phyloP scores from a whole-genome alignment of 345 rosid species.

The Populus euphratica region DNA sequence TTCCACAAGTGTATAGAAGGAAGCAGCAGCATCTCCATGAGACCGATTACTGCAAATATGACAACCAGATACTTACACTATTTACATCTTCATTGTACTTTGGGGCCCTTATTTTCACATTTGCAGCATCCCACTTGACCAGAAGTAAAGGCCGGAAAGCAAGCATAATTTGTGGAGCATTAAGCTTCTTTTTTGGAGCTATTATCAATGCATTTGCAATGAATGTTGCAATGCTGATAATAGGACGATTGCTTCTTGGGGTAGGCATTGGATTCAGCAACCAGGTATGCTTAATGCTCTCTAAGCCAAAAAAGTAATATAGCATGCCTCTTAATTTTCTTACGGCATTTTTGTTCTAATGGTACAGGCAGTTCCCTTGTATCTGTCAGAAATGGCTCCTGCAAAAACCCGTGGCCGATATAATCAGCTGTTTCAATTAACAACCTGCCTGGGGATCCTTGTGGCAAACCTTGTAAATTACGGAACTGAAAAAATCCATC shows the following conservation, averaged over 20 bases:
- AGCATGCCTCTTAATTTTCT: neutral
- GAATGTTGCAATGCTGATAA: conserved; percentile 7
- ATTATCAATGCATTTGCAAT: conserved; percentile 6
- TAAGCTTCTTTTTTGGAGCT: conserved; percentile 11
- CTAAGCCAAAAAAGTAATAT: neutral
- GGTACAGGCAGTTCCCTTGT: conserved; percentile 19
- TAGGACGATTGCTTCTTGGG: conserved; percentile 10
- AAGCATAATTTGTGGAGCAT: conserved; percentile 8
- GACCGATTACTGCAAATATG: conserved; percentile 39
- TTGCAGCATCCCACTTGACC: conserved; percentile 7
- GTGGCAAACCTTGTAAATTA: conserved; percentile 19
- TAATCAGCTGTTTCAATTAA: conserved; percentile 19
- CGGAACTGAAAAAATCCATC: conserved; percentile 24
- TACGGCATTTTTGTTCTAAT: neutral
- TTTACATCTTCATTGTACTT: conserved; percentile 48
- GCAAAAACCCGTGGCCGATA: conserved; percentile 15
- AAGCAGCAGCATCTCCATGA: conserved; percentile 13
- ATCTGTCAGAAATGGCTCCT: conserved; percentile 22
- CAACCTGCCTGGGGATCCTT: conserved; percentile 22
- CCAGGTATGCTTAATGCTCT: neutral
- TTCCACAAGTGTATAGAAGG: conserved; percentile 30
- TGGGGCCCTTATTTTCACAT: conserved; percentile 29
- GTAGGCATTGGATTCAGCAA: conserved; percentile 8
- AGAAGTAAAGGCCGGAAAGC: conserved; percentile 4
- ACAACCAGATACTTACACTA: conserved; percentile 37